Conservation (phyloP, 2,329 filamentous ascomycete species). For the Pyricularia grisea region DNA sequence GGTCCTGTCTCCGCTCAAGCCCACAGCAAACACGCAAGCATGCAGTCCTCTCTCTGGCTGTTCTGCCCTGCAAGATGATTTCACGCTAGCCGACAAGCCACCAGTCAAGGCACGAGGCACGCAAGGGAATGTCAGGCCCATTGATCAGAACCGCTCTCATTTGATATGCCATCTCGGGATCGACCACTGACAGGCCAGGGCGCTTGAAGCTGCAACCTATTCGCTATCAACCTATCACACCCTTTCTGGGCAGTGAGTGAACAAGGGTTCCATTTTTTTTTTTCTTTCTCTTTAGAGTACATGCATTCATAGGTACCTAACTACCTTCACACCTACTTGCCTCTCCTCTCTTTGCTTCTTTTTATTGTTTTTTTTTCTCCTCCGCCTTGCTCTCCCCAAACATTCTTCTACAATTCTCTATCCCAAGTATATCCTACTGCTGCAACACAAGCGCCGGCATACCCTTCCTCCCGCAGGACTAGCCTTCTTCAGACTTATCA, state of each 20-base stretch:
- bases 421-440: constrained; percentile 10
- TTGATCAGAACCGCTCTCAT: constrained; percentile 27
- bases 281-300: constrained; percentile 4
- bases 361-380: constrained; percentile 4
- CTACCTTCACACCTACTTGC: neutral
- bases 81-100: neutral
- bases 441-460: constrained; percentile 27
- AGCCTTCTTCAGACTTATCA: constrained; percentile 11
- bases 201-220: constrained; percentile 32
- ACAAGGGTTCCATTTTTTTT: neutral
- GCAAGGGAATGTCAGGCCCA: neutral
- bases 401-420: constrained; percentile 7
- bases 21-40: neutral
- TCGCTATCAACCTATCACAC: constrained; percentile 21
- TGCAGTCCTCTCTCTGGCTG: neutral
- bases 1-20: neutral
- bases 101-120: neutral
- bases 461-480: constrained; percentile 10
- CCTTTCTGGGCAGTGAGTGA: neutral
- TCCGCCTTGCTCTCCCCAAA: constrained; percentile 4
- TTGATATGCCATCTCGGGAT: constrained; percentile 29
- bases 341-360: constrained; percentile 8
- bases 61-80: neutral
- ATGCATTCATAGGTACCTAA: constrained; percentile 2
- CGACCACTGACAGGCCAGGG: constrained; percentile 33